Evolutionary conservation across 768 basidiomycete species (phyloP).

Genomic region (Boletus tomentosulus): DNA sequence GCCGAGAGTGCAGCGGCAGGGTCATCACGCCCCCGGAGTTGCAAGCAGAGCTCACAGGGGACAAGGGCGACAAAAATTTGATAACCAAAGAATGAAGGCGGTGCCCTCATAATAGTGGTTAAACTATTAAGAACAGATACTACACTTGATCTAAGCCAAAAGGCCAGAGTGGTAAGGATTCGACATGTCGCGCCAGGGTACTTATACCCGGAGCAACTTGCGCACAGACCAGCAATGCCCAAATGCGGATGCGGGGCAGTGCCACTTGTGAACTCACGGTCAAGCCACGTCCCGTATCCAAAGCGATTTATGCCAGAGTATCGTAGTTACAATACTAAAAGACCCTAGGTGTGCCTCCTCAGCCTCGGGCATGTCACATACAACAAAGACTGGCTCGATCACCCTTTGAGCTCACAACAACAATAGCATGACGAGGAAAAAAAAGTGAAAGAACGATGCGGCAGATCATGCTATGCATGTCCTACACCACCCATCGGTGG

Average conservation of each 20-base stretch:
- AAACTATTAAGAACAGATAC: constrained; percentile 68
- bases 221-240: constrained; percentile 19
- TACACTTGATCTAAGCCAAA: constrained; percentile 78
- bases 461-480: constrained; percentile 45
- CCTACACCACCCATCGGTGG: constrained; percentile 70
- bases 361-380: constrained; percentile 21
- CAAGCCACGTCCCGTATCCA: constrained; percentile 15
- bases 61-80: constrained; percentile 33
- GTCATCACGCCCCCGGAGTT: constrained; percentile 9
- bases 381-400: constrained; percentile 25
- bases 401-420: constrained; percentile 28
- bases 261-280: background rate
- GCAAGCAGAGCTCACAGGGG: constrained; percentile 12
- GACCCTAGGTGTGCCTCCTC: constrained; percentile 6
- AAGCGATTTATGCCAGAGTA: constrained; percentile 26
- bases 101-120: constrained; percentile 57
- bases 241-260: background rate
- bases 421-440: constrained; percentile 12
- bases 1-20: constrained; percentile 5
- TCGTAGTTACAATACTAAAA: constrained; percentile 27
- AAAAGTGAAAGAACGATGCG: constrained; percentile 7
- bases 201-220: constrained; percentile 8
- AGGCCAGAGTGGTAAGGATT: constrained; percentile 39
- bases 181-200: accelerated
- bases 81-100: constrained; percentile 54